Base-by-base conservation (phyloP, 805 yeast species). In the Saccharomycopsis microspora region DNA sequence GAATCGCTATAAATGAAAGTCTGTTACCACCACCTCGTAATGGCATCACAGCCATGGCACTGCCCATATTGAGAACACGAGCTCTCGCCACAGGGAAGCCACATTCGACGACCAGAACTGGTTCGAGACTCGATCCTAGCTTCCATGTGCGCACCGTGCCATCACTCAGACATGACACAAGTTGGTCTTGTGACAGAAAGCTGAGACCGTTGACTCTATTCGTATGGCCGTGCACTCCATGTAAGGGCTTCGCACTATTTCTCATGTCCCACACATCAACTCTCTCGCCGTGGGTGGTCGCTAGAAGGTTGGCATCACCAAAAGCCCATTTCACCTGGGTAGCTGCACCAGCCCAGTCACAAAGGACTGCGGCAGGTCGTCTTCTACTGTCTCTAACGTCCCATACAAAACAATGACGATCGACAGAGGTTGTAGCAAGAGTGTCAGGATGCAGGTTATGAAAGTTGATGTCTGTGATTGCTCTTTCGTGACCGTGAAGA, bases 321-420 rank as follows among this genome's bases (percentile, higher is more conserved):
- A 78, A 78, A 60, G 83, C 86, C 97, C 97, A 93, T 60, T 90
- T 88, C 10, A 88, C 96, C 62, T 90, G 97, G 0, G 95, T 77
- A 3, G 97, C 95, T 2, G 94, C 90, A 0, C 96, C 94, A 48
- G 85, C 68, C 94, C 96, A 93, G 59, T 90, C 96, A n/a, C 96
- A 86, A 66, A 86, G 88, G 42, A 79, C 72, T 50, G 74, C 72
- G 3, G 77, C 80, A 0, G 97, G 95, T 51, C 76, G 68, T 43
- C 76, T 67, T 27, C 51, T 40, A 0, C 96, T 90, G 10, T 80
- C 71, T 50, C 97, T 70, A 69, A 89, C 70, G 64, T 93, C 98
- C 98, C 98, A 93, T 3, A 84, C 77, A 47, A 79, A 77, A 19
- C 88, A 83, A 57, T 78, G 83, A 0, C 96, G 82, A 60, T 93